Evolutionary conservation across 2,329 filamentous ascomycete genomes (phyloP).

Genomic region (Xylariaceae sp.): DNA sequence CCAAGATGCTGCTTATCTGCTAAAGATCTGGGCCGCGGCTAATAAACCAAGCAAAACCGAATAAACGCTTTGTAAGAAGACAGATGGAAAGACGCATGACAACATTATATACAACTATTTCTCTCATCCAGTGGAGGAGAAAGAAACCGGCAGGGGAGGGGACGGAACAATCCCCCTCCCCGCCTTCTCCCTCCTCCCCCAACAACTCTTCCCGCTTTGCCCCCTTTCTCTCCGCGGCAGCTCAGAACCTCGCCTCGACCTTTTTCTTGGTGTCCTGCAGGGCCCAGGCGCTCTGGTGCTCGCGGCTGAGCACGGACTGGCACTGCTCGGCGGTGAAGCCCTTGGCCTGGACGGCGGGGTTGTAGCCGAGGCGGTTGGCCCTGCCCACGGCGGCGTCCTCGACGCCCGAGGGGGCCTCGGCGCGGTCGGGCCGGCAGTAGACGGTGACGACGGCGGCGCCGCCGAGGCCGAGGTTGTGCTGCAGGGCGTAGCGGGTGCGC

Average conservation of each 20-base stretch:
- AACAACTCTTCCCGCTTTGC: too few species aligned
- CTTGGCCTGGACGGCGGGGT: conserved; percentile 82
- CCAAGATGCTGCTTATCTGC: too few species aligned
- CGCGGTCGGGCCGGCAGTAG: conserved; percentile 76
- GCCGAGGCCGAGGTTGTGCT: conserved; percentile 89
- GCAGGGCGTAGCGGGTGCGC: conserved; percentile 65
- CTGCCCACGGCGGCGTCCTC: conserved; percentile 57
- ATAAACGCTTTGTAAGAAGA: too few species aligned
- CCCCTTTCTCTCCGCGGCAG: too few species aligned
- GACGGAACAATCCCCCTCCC: too few species aligned
- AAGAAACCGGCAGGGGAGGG: too few species aligned
- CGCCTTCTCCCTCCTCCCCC: too few species aligned
- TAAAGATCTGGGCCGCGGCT: too few species aligned
- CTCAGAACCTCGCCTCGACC: conserved; percentile 62
- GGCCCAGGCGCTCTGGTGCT: conserved; percentile 61
- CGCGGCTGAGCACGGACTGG: conserved; percentile 61
- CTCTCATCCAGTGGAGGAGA: too few species aligned
- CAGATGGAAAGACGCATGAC: too few species aligned
- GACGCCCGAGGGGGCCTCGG: conserved; percentile 47
- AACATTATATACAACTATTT: too few species aligned
- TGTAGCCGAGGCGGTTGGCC: conserved; percentile 71
- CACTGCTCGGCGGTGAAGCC: conserved; percentile 79
- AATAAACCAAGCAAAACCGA: too few species aligned
- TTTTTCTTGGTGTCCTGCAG: conserved; percentile 67
- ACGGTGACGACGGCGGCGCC: conserved; percentile 87